These are phyloP conservation scores for Fusarium denticulatum DNA, from an alignment of 2,329 filamentous ascomycete genomes.

Conservation along the genomic window DNA sequence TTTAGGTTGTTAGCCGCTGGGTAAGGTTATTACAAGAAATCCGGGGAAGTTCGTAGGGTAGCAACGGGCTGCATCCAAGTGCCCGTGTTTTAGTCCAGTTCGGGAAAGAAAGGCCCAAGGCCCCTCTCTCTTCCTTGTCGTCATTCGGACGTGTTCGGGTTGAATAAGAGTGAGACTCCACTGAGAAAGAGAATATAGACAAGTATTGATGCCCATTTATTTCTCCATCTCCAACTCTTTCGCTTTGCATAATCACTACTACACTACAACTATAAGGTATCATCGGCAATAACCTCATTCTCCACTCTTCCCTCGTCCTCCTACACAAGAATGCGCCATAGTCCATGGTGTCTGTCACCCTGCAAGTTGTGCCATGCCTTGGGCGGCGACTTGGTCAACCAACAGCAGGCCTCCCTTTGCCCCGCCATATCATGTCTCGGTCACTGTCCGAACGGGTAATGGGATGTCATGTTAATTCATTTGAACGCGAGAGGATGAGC, in stretches of 20 bases:
- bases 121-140: constrained; percentile 16
- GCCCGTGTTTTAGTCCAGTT: constrained; percentile 19
- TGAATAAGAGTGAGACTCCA: constrained; percentile 11
- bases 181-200: constrained; percentile 11
- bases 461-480: constrained; percentile 34
- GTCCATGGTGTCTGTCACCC: constrained; percentile 29
- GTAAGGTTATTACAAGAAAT: constrained; percentile 29
- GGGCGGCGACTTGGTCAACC: constrained; percentile 23
- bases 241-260: background rate
- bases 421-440: constrained; percentile 38
- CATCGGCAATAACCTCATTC: constrained; percentile 15
- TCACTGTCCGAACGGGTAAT: constrained; percentile 41
- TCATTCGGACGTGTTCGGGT: constrained; percentile 32
- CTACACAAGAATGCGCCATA: constrained; percentile 6
- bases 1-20: constrained; percentile 4
- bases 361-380: constrained; percentile 28
- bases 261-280: background rate
- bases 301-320: background rate
- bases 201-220: constrained; percentile 12
- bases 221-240: background rate
- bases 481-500: constrained; percentile 21
- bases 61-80: constrained; percentile 17
- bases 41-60: constrained; percentile 30
- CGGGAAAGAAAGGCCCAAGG: constrained; percentile 10
- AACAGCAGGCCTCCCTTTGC: constrained; percentile 34